These are phyloP conservation scores for Ganoderma meredithae DNA, from an alignment of 1,284 basidiomycete species.

Conservation along the genomic window DNA sequence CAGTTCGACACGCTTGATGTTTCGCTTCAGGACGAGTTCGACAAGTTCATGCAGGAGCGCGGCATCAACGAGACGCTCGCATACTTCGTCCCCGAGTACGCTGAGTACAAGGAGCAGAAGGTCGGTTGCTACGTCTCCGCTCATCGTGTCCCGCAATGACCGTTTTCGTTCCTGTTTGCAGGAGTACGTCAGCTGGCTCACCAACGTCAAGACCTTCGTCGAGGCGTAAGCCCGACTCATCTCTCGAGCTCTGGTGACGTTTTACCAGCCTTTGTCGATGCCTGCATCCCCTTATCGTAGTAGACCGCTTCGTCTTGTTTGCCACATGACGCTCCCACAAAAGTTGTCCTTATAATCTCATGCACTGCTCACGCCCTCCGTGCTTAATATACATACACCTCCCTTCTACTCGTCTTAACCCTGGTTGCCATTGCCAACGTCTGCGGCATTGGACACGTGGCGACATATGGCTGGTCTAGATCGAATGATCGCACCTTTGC, in stretches of 20 bases:
- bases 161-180: constrained; percentile 40
- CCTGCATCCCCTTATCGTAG: constrained; percentile 6
- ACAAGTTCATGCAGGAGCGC: constrained; percentile 85
- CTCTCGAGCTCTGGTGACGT: background rate
- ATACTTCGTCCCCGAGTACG: constrained; percentile 84
- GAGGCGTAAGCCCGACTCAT: constrained; percentile 47
- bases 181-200: constrained; percentile 95
- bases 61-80: constrained; percentile 87
- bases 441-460: background rate
- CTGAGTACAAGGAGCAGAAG: constrained; percentile 91
- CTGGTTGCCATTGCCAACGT: background rate
- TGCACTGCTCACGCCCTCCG: constrained; percentile 15
- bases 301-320: constrained; percentile 12
- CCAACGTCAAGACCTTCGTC: constrained; percentile 85
- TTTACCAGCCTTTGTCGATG: background rate
- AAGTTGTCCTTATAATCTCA: constrained; percentile 25
- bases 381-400: constrained; percentile 30
- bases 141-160: constrained; percentile 17
- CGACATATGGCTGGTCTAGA: background rate
- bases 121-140: constrained; percentile 46
- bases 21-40: constrained; percentile 86
- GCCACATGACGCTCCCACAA: constrained; percentile 14
- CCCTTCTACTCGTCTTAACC: constrained; percentile 3
- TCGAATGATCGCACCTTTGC: background rate
- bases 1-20: constrained; percentile 93